Evolutionary conservation across 495 filamentous ascomycete genomes (phyloP).

Genomic region (Hyaloscypha finlandica): DNA sequence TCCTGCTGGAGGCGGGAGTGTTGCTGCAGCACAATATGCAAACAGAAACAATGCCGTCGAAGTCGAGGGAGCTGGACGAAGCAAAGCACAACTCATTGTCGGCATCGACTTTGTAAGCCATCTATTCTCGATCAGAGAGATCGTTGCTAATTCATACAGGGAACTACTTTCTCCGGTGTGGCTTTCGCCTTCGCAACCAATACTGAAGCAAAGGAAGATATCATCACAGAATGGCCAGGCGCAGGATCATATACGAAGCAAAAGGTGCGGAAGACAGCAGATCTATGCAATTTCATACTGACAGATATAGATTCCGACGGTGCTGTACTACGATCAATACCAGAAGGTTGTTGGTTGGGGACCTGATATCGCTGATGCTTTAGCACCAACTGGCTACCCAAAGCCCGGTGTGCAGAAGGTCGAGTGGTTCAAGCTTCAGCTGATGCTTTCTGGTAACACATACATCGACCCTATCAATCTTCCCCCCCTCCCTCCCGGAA

Average conservation of each 20-base stretch:
- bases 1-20: constrained; percentile 27
- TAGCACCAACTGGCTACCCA: constrained; percentile 73
- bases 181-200: constrained; percentile 76
- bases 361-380: constrained; percentile 72
- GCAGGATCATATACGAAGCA: constrained; percentile 76
- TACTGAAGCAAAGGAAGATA: constrained; percentile 76
- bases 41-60: constrained; percentile 65
- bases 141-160: constrained; percentile 43
- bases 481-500: constrained; percentile 72
- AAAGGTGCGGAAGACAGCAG: constrained; percentile 52
- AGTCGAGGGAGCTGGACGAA: constrained; percentile 82
- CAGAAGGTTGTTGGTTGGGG: constrained; percentile 79
- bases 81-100: constrained; percentile 78
- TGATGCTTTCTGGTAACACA: constrained; percentile 77
- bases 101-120: constrained; percentile 77
- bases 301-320: constrained; percentile 65
- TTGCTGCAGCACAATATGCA: constrained; percentile 46
- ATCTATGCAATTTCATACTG: constrained; percentile 17
- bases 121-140: not conserved
- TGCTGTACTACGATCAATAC: constrained; percentile 75
- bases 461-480: constrained; percentile 81
- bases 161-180: constrained; percentile 75
- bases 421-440: constrained; percentile 78
- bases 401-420: constrained; percentile 78
- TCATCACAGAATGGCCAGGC: constrained; percentile 77